Percentiles rank a stretch among this genome's conserved stretches.
phyloP scores from a whole-genome alignment of 768 basidiomycete species.

The Rhodotorula kratochvilovae region DNA sequence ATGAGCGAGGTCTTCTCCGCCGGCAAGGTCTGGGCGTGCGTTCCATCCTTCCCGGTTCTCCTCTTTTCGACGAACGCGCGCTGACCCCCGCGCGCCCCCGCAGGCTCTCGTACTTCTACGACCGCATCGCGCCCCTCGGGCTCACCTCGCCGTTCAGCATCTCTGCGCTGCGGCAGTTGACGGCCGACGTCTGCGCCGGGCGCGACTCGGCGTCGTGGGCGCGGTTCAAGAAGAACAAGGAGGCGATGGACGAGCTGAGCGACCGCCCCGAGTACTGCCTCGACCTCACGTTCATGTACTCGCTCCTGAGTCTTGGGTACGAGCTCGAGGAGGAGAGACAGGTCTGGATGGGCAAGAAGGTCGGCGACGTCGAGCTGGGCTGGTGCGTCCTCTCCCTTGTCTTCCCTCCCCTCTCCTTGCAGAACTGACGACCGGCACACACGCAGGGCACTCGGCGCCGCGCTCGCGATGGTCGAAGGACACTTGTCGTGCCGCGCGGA shows the following conservation, averaged over 20 bases:
- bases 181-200: constrained; percentile 69
- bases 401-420: neutral
- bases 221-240: constrained; percentile 48
- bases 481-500: constrained; percentile 16
- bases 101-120: constrained; percentile 89
- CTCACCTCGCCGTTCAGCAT: constrained; percentile 42
- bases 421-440: too few relatives aligned
- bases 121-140: constrained; percentile 74
- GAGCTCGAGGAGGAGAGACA: constrained; percentile 70
- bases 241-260: constrained; percentile 64
- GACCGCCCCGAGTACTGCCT: constrained; percentile 90
- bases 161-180: constrained; percentile 51
- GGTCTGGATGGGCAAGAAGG: constrained; percentile 71
- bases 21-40: constrained; percentile 54
- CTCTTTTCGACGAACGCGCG: neutral
- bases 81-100: too few relatives aligned
- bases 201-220: constrained; percentile 60
- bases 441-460: constrained; percentile 14
- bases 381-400: constrained; percentile 53
- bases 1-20: constrained; percentile 78
- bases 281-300: constrained; percentile 93
- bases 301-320: constrained; percentile 78
- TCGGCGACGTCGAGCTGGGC: constrained; percentile 83
- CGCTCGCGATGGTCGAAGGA: constrained; percentile 16
- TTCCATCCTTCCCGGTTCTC: constrained; percentile 1